Evolutionary conservation across 805 yeast genomes (phyloP), one percentile per base, ranked within the genome.

Genomic region (Metschnikowia dekortorum): DNA sequence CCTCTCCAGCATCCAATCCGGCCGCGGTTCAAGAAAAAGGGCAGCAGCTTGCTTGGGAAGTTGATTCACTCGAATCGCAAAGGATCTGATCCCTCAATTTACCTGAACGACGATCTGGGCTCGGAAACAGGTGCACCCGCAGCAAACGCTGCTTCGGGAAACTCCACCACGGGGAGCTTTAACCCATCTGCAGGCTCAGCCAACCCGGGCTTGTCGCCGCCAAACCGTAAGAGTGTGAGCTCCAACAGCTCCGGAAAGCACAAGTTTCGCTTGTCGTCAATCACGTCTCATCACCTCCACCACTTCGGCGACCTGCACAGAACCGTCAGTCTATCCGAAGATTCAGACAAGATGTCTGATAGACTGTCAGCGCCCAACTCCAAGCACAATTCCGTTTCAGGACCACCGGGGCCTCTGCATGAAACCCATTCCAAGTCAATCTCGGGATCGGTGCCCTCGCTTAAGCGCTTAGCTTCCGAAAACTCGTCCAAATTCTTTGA

Each of bases 1-100:
- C 82, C 82, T 3, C 66, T 76, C 41, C 55, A 65, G 22, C 77
- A 72, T n/a, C 82, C 82, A 1, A 73, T 78, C 30, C 77, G 76
- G 53, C 81, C 81, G 0, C 67, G 69, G 40, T 69, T 71, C 59
- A 67, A 65, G 51, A 74, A 71, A 55, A 67, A 70, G 55, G 65
- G 72, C 38, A 57, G 65, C 34, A 64, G 72, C 1, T 55, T 74
- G 41, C 59, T 73, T 29, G 75, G 75, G 6, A 73, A 73, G 49
- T 60, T 73, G 35, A 73, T 73, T 2, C 69, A 71, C 51, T 58
- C 68, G 3, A 64, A 54, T 49, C 56, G 74, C 26, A 65, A 70
- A 50, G 73, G 69, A 44, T 55, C 65, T 37, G 67, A 65, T 11
- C 50, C 50, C 9, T 55, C 52, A 49, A 26, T 49, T 18, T 41